Conservation (phyloP, 768 basidiomycete species). For the Clathrus columnatus region DNA sequence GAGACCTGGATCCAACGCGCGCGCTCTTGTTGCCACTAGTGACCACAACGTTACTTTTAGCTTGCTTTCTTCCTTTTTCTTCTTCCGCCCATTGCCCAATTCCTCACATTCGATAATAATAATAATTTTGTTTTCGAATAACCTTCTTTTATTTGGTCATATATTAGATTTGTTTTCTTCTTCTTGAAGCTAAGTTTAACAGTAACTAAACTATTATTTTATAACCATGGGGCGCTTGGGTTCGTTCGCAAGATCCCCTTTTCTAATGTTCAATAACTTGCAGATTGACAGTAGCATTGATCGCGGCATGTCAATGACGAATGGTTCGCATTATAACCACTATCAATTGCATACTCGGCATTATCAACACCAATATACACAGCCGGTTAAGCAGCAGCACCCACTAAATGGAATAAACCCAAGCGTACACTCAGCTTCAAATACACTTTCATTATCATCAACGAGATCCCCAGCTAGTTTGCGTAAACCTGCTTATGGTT, state of each 20-base stretch:
- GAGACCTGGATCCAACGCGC: too few relatives aligned
- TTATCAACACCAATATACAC: neutral
- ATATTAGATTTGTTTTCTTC: too few relatives aligned
- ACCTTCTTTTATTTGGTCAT: too few relatives aligned
- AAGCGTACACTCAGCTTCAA: constrained; percentile 1
- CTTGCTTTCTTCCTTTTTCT: too few relatives aligned
- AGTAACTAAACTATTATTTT: too few relatives aligned
- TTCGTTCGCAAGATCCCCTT: neutral
- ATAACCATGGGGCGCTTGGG: too few relatives aligned
- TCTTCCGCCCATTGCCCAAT: too few relatives aligned
- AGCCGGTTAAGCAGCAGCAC: constrained; percentile 4
- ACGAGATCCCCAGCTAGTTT: neutral
- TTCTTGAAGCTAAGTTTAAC: too few relatives aligned
- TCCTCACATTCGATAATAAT: too few relatives aligned
- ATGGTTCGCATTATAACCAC: constrained; percentile 3
- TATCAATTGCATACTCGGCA: constrained; percentile 1
- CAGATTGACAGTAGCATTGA: constrained; percentile 11
- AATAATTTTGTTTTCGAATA: too few relatives aligned
- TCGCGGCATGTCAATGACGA: constrained; percentile 9
- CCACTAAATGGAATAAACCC: constrained; percentile 2
- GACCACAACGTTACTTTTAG: too few relatives aligned
- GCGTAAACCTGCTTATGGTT: constrained; percentile 65
- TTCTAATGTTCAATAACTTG: constrained; percentile 11
- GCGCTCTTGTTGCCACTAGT: too few relatives aligned
- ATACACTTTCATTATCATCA: neutral